Base-by-base conservation (phyloP, 345 rosid species). In the Eucalyptus rudis region DNA sequence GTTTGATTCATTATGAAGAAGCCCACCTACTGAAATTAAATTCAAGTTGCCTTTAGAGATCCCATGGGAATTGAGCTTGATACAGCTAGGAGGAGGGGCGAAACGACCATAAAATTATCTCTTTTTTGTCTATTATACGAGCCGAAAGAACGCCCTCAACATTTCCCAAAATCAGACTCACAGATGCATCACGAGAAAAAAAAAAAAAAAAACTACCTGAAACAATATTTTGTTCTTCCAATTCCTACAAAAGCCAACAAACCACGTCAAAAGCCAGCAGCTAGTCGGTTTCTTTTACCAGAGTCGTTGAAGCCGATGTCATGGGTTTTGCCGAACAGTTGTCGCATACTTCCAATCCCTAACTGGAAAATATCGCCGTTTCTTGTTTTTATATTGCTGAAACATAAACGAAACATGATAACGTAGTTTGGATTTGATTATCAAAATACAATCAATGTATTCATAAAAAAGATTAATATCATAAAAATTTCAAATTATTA, bases 261-360 rank as follows among this genome's bases (percentile, higher is more conserved):
- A 0, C 71, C 36, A 14, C 20, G 14, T n/a, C 36, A 7, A 64
- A 64, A 64, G 71, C 71, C 0, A 0, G 33, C 0, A 2, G 71
- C 71, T 64, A 0, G 71, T 64, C 71, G 7, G 36, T 24, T 58
- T 58, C 13, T 58, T 58, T 58, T 58, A 10, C 62, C 13, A 56
- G 31, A 56, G 31, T 27, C 7, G 31, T 27, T 4, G 19, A 14
- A 3, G 71, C 5, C 71, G 17, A 15, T n/a, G 36, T 64, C 36
- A 64, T n/a, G 76, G 19, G 76, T 64, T 64, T 64, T n/a, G 19
- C 76, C 36, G 8, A 64, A 64, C 33, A 1, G 33, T 2, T 7
- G 31, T 64, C 71, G 3, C 5, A 64, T 14, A 64, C 19, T 14
- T 6, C 1, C 10, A 14, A 14, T 64, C 8, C 1, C 76, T 14